Conservation (phyloP, 768 basidiomycete genomes). For the Leccinum longicurvipes region DNA sequence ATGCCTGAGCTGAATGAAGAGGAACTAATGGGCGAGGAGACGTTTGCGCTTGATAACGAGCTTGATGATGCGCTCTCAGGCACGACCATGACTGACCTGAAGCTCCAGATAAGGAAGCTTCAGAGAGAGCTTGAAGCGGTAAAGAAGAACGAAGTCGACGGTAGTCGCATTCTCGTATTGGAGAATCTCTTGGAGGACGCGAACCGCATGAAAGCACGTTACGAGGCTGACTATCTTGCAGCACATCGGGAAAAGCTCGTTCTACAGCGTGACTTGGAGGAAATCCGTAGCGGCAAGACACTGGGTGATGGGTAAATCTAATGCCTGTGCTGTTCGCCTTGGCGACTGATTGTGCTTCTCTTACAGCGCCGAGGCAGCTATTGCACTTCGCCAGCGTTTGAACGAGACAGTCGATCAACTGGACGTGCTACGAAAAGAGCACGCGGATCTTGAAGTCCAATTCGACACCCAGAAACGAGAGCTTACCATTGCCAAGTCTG, state of each 20-base stretch:
- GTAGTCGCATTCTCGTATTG: slow-evolving; percentile 75
- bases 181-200: slow-evolving; percentile 92
- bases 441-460: slow-evolving; percentile 68
- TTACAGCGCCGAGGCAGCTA: slow-evolving; percentile 75
- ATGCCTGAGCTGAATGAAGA: slow-evolving; percentile 40
- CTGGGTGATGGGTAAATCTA: slow-evolving; percentile 70
- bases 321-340: neutral
- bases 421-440: slow-evolving; percentile 63
- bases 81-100: slow-evolving; percentile 88
- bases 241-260: slow-evolving; percentile 81
- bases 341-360: slow-evolving; percentile 1
- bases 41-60: slow-evolving; percentile 75
- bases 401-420: slow-evolving; percentile 86
- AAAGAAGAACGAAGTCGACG: slow-evolving; percentile 71
- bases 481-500: slow-evolving; percentile 79
- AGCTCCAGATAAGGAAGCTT: slow-evolving; percentile 79
- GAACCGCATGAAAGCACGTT: slow-evolving; percentile 83
- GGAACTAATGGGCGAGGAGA: slow-evolving; percentile 45
- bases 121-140: slow-evolving; percentile 77
- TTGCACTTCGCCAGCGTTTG: slow-evolving; percentile 82
- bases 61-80: slow-evolving; percentile 83
- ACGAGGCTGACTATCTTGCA: slow-evolving; percentile 83
- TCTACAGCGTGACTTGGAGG: slow-evolving; percentile 78
- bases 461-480: slow-evolving; percentile 62
- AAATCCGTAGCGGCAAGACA: slow-evolving; percentile 84